A percentile compares a stretch with the other conserved stretches of the same genome.
Conservation (phyloP, 805 yeast species). For the Pichia eremophila region DNA sequence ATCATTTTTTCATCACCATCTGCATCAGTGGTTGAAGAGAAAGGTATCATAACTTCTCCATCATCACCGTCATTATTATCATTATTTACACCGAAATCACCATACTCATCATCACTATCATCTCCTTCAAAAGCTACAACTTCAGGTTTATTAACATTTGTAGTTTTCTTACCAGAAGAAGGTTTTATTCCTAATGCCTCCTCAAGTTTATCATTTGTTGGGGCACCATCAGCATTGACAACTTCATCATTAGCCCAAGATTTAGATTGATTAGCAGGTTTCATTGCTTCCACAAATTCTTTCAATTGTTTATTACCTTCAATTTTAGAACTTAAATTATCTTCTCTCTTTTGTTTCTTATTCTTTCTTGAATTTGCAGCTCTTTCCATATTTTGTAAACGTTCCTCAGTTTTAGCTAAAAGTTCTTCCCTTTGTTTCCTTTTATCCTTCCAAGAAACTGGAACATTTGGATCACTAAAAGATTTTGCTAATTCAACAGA, state of each 20-base stretch:
- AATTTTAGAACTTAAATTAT: slow-evolving; percentile 49
- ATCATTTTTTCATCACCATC: slow-evolving; percentile 47
- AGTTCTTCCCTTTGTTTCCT: slow-evolving; percentile 42
- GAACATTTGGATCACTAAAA: slow-evolving; percentile 75
- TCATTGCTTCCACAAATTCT: slow-evolving; percentile 79
- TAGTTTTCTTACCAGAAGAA: slow-evolving; percentile 4
- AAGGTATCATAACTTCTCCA: slow-evolving; percentile 35
- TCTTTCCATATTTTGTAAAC: slow-evolving; percentile 40
- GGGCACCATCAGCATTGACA: slow-evolving; percentile 37
- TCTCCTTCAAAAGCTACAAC: slow-evolving; percentile 22
- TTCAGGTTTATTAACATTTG: slow-evolving; percentile 5
- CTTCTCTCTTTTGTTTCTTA: slow-evolving; percentile 30
- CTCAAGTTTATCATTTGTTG: slow-evolving; percentile 35
- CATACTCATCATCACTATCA: slow-evolving; percentile 46
- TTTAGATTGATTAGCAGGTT: slow-evolving; percentile 57
- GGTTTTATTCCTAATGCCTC: slow-evolving; percentile 29
- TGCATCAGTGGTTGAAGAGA: slow-evolving; percentile 28
- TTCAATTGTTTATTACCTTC: slow-evolving; percentile 55
- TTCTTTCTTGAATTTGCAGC: slow-evolving; percentile 32
- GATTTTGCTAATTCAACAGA: slow-evolving; percentile 78
- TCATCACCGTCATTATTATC: slow-evolving; percentile 22
- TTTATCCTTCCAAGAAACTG: slow-evolving; percentile 52
- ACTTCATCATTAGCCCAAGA: slow-evolving; percentile 67
- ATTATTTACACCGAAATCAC: slow-evolving; percentile 25
- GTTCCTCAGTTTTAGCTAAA: slow-evolving; percentile 40